Base-by-base conservation (phyloP, 352 stramenopile genomes). In the Phytophthora agathidicida region DNA sequence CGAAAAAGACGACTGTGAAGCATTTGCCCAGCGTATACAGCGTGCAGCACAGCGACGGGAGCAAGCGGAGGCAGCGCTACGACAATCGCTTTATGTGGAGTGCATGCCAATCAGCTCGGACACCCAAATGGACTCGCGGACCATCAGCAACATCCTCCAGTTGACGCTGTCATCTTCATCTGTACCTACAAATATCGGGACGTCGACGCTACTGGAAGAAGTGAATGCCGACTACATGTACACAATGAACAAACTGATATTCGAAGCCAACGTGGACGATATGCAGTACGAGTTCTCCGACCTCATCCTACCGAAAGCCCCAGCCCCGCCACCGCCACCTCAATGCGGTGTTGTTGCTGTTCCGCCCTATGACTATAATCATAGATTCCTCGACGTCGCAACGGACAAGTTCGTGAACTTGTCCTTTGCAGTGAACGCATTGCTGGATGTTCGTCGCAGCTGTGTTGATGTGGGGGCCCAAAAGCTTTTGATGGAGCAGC, bases 231-330 rank as follows among this genome's bases (percentile, higher is more conserved):
- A 96, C 54, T 98, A 97, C 68, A 92, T 96, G 73, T 78, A 91
- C 26, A 89, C 90, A 19, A 97, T 98, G 90, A 98, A 98, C 85
- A 83, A 89, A 26, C 63, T 98, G 14, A 81, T 98, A 6, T 91
- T 98, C 17, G 82, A 92, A 36, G 82, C 80, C 7, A 93, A 87
- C 19, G 43, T 80, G n/a, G 55, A 75, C 27, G 83, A 94, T 32
- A 36, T 90, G n/a, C 48, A 63, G 19, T 26, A 22, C n/a, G 83
- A 90, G 33, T 89, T 91, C 41, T 61, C 65, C 0, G 73, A 87
- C 27, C 55, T 94, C 3, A 65, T 54, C 24, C 45, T 93, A 6
- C 77, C 81, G 1, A 38, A 71, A 35, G 36, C 50, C 48, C 23
- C 49, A 2, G 41, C 60, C 2, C 28, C 27, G 0, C 60, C 47